phyloP scores from a whole-genome alignment of 2,329 filamentous ascomycete genomes.

The Clonostachys byssicola region DNA sequence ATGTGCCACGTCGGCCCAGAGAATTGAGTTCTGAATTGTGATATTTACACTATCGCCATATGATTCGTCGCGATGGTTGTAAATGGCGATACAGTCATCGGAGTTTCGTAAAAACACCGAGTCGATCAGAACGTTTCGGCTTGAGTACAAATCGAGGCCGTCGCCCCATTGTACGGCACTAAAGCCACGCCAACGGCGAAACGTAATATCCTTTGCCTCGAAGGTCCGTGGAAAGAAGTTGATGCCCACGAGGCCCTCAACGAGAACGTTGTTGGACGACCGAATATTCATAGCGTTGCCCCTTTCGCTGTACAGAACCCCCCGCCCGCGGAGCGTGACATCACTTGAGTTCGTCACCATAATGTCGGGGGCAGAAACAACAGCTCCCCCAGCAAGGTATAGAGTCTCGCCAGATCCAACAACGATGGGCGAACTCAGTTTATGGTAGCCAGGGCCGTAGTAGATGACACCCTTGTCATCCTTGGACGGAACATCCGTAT shows the following conservation, averaged over 20 bases:
- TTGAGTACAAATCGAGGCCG: slow-evolving; percentile 14
- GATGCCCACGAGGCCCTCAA: neutral
- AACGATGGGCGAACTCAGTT: slow-evolving; percentile 3
- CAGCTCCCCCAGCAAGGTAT: slow-evolving; percentile 8
- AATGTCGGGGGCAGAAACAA: slow-evolving; percentile 4
- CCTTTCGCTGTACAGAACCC: neutral
- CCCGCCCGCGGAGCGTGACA: neutral
- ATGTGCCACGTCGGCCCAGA: slow-evolving; percentile 22
- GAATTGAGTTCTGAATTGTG: slow-evolving; percentile 16
- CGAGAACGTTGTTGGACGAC: neutral
- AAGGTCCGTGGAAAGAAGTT: neutral
- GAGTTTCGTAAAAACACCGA: slow-evolving; percentile 23
- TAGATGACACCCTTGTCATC: slow-evolving; percentile 1
- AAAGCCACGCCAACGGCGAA: slow-evolving; percentile 7
- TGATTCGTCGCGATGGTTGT: slow-evolving; percentile 18
- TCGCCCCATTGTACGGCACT: slow-evolving; percentile 11
- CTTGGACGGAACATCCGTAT: slow-evolving; percentile 1
- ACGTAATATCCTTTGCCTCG: slow-evolving; percentile 3
- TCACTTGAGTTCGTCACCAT: slow-evolving; percentile 6
- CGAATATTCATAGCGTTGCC: neutral
- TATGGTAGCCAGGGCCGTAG: slow-evolving; percentile 13
- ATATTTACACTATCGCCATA: slow-evolving; percentile 21
- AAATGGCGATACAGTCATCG: slow-evolving; percentile 24
- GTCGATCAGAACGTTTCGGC: slow-evolving; percentile 13
- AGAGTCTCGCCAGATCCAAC: slow-evolving; percentile 8